Base-by-base conservation (phyloP, 2,329 filamentous ascomycete species). In the Botrytis sinoallii region DNA sequence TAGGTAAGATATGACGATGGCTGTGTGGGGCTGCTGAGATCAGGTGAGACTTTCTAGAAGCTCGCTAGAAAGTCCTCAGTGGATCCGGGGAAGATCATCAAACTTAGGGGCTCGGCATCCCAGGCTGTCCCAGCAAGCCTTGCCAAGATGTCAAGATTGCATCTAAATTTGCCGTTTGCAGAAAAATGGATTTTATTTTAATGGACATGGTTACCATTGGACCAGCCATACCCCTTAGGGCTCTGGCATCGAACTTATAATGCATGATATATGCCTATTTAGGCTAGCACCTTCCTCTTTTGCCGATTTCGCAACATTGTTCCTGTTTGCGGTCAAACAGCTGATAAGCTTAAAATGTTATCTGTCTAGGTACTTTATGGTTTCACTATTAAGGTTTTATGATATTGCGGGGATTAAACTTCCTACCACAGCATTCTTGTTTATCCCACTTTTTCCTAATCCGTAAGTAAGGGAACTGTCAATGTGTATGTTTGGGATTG, bases 41-140 rank as follows among this genome's bases (percentile, higher is more conserved):
- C 71, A 73, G 42, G 40, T 73, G 70, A 20, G 46, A 66, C 59
- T 61, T 71, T 66, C 73, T 61, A 29, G 73, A 73, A 73, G 60
- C 35, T 59, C 71, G 60, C 66, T 74, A 74, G 71, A 74, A 55
- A 52, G 2, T n/a, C n/a, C n/a, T 57, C 3, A 32, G 52, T 57
- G 70, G 48, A 44, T 32, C 57, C 59, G 35, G 35, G 52, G 52
- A 42, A 25, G 22, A 70, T 70, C 38, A 18, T 16, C 35, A 18
- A 40, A 4, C 14, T 55, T 68, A 68, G 65, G 25, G 46, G 65
- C 67, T 60, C 9, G 55, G 55, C 52, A 42, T n/a, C 25, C 65
- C 48, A 55, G 46, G 65, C 67, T 60, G 12, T 20, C 9, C 65
- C 48, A 35, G 32, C 35, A 6, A 68, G 55, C 57, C 40, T 44